A percentile compares a stretch with the other conserved stretches of the same genome.
Conservation (phyloP, 2,329 filamentous ascomycete genomes). For the Colletotrichum falcatum region DNA sequence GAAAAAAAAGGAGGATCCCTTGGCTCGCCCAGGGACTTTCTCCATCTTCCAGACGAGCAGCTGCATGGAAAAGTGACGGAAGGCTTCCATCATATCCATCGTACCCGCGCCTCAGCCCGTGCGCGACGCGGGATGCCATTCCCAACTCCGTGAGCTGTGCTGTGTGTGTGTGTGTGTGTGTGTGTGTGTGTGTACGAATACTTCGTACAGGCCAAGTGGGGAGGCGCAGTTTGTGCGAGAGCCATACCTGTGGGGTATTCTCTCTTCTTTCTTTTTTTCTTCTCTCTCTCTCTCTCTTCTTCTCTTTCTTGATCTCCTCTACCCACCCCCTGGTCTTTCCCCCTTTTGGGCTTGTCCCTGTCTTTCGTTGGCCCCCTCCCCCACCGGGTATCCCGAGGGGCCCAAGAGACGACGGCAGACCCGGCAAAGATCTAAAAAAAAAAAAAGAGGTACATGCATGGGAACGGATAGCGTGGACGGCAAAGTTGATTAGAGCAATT, state of each 20-base stretch:
- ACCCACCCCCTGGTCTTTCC: not conserved
- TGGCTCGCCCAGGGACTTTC: not conserved
- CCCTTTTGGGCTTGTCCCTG: not conserved
- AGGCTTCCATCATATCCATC: conserved; percentile 29
- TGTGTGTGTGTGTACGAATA: too few relatives aligned
- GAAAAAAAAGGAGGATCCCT: not conserved
- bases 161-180: too few relatives aligned
- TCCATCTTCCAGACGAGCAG: conserved; percentile 19
- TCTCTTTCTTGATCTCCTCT: not conserved
- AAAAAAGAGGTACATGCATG: too few relatives aligned
- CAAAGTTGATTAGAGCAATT: not conserved
- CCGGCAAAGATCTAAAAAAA: too few relatives aligned
- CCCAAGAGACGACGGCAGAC: not conserved
- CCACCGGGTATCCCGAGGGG: not conserved
- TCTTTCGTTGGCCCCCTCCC: not conserved
- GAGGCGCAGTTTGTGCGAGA: not conserved
- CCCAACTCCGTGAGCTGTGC: conserved; percentile 9
- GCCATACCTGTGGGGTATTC: not conserved
- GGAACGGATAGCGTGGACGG: not conserved
- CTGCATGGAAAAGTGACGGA: conserved; percentile 28
- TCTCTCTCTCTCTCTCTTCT: not conserved
- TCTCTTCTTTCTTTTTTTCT: not conserved
- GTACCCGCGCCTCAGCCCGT: not conserved
- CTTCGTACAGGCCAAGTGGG: too few relatives aligned
- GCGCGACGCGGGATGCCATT: conserved; percentile 11